phyloP scores from a whole-genome alignment of 1,139 yeast species.

The Saccharomycopsis crataegensis region DNA sequence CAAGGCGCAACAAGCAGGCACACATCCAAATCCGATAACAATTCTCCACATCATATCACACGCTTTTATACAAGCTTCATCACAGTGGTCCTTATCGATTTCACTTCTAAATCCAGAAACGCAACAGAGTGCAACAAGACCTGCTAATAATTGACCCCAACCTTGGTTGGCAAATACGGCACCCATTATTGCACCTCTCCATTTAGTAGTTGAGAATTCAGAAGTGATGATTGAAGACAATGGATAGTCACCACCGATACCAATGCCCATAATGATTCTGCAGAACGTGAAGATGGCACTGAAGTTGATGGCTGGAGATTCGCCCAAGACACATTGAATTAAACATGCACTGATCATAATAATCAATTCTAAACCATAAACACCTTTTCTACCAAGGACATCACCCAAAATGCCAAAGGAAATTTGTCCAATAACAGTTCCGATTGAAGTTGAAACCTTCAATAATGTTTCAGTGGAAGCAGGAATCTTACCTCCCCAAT shows the following conservation, averaged over 20 bases:
- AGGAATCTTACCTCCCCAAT: constrained; percentile 59
- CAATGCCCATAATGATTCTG: constrained; percentile 86
- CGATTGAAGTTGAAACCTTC: constrained; percentile 86
- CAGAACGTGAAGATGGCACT: constrained; percentile 66
- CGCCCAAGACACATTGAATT: constrained; percentile 66
- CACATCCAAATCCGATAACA: constrained; percentile 72
- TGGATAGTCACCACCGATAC: constrained; percentile 99
- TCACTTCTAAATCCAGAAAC: constrained; percentile 65
- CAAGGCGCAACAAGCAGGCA: constrained; percentile 76
- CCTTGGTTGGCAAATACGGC: constrained; percentile 93
- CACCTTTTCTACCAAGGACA: constrained; percentile 76
- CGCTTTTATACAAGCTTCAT: constrained; percentile 58
- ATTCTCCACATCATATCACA: constrained; percentile 95
- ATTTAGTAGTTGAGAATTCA: constrained; percentile 82
- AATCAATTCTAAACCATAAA: constrained; percentile 80
- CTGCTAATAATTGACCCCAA: constrained; percentile 84
- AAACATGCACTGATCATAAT: constrained; percentile 76
- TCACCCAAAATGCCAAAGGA: constrained; percentile 85
- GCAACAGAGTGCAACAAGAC: constrained; percentile 66
- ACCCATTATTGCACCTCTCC: constrained; percentile 96
- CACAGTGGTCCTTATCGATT: constrained; percentile 53
- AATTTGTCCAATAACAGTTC: constrained; percentile 89
- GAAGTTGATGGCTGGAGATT: constrained; percentile 61
- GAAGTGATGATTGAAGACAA: constrained; percentile 88
- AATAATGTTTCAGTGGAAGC: constrained; percentile 63